phyloP scores from a whole-genome alignment of 495 filamentous ascomycete species.

The Aspergillus nanangensis region DNA sequence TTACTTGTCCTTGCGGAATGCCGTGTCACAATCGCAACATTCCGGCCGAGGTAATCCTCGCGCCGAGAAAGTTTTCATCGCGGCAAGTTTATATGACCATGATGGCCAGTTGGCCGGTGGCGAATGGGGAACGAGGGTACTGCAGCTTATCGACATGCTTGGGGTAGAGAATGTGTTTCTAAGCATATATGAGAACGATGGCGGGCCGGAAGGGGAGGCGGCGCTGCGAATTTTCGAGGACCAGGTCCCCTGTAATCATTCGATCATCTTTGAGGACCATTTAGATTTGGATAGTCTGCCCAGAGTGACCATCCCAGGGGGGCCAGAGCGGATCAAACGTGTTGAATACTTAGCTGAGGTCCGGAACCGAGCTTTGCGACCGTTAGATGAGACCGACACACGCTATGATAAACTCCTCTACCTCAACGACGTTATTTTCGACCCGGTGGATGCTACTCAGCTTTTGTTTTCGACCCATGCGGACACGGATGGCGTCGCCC shows the following conservation, averaged over 20 bases:
- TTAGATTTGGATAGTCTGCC: conserved; percentile 48
- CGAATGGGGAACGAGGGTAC: conserved; percentile 60
- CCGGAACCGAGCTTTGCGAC: conserved; percentile 67
- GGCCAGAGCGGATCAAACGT: conserved; percentile 59
- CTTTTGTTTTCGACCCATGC: conserved; percentile 74
- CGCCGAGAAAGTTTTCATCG: conserved; percentile 70
- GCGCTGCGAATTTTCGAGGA: conserved; percentile 40
- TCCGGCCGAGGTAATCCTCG: conserved; percentile 57
- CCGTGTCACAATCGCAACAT: conserved; percentile 26
- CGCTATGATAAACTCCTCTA: conserved; percentile 67
- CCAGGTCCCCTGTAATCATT: conserved; percentile 44
- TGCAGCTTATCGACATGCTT: conserved; percentile 58
- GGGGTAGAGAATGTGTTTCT: conserved; percentile 48
- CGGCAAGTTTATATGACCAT: conserved; percentile 67
- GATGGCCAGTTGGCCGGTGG: conserved; percentile 54
- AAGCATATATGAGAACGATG: conserved; percentile 68
- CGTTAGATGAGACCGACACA: conserved; percentile 46
- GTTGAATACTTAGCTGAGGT: conserved; percentile 75
- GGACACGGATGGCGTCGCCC: conserved; percentile 46
- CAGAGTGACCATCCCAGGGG: conserved; percentile 56
- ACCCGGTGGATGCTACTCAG: conserved; percentile 64
- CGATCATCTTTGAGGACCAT: conserved; percentile 51
- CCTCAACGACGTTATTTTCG: conserved; percentile 72
- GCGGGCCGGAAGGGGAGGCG: conserved; percentile 44
- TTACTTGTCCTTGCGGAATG: conserved; percentile 38